phyloP scores from a whole-genome alignment of 495 filamentous ascomycete genomes.

The Trichoderma virens region DNA sequence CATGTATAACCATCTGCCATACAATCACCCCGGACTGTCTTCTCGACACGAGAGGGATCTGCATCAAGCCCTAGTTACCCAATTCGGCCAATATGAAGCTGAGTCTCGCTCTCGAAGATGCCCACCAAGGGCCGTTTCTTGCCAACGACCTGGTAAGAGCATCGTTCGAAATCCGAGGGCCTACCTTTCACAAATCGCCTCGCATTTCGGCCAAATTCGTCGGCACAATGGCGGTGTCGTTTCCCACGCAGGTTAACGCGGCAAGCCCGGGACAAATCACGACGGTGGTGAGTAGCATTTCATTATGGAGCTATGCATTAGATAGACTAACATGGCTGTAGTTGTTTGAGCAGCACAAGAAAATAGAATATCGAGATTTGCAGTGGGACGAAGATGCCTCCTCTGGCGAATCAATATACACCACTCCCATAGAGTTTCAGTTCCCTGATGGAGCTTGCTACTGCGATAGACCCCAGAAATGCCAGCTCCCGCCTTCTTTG shows the following conservation, averaged over 20 bases:
- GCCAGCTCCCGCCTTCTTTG: background rate
- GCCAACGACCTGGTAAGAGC: background rate
- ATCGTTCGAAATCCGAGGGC: background rate
- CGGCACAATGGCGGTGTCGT: background rate
- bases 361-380: background rate
- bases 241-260: background rate
- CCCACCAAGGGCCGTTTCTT: background rate
- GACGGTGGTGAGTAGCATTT: background rate
- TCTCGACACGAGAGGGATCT: background rate
- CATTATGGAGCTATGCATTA: background rate
- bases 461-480: background rate
- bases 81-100: background rate
- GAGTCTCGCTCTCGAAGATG: background rate
- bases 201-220: background rate
- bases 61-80: background rate
- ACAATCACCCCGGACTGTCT: background rate
- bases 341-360: background rate
- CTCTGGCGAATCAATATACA: background rate
- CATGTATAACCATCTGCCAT: background rate
- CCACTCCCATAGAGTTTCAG: background rate
- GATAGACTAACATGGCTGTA: background rate
- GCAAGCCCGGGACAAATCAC: background rate
- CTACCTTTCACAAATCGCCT: background rate
- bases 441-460: background rate
- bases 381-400: background rate